phyloP scores from a whole-genome alignment of 345 rosid species.

The Durio zibethinus region DNA sequence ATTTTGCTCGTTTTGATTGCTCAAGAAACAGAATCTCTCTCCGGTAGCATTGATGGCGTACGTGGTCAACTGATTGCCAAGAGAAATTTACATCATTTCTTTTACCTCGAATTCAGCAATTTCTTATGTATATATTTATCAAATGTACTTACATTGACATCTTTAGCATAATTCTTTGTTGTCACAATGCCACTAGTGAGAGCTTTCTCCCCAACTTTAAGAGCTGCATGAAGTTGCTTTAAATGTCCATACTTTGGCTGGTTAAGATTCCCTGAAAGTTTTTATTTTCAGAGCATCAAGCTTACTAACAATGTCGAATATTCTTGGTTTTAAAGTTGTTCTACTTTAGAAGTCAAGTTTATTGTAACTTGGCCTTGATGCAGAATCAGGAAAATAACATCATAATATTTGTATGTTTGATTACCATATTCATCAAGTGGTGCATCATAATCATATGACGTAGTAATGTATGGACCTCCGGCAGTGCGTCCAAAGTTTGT shows the following conservation, averaged over 20 bases:
- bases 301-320: not conserved
- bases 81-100: not conserved
- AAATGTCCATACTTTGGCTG: slow-evolving; percentile 76
- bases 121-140: not conserved
- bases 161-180: not conserved
- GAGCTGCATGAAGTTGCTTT: slow-evolving; percentile 52
- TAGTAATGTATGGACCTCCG: slow-evolving; percentile 61
- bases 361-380: not conserved
- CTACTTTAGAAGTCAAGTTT: too few species aligned
- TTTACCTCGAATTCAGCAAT: too few species aligned
- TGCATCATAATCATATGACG: too few species aligned
- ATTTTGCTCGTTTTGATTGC: slow-evolving; percentile 33
- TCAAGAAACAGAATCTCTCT: slow-evolving; percentile 48
- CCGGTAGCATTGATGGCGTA: slow-evolving; percentile 28
- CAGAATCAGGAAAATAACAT: too few species aligned
- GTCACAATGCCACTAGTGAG: slow-evolving; percentile 52
- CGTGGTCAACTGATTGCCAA: slow-evolving; percentile 32
- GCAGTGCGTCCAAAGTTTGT: slow-evolving; percentile 56
- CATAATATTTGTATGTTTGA: not conserved
- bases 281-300: not conserved
- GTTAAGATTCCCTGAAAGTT: slow-evolving; percentile 49
- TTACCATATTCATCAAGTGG: slow-evolving; percentile 54
- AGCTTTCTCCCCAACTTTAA: slow-evolving; percentile 46
- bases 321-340: not conserved
- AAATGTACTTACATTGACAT: not conserved